Evolutionary conservation across 345 rosid species (phyloP), one percentile per base, ranked within the genome.

Genomic region (Brassica juncea): DNA sequence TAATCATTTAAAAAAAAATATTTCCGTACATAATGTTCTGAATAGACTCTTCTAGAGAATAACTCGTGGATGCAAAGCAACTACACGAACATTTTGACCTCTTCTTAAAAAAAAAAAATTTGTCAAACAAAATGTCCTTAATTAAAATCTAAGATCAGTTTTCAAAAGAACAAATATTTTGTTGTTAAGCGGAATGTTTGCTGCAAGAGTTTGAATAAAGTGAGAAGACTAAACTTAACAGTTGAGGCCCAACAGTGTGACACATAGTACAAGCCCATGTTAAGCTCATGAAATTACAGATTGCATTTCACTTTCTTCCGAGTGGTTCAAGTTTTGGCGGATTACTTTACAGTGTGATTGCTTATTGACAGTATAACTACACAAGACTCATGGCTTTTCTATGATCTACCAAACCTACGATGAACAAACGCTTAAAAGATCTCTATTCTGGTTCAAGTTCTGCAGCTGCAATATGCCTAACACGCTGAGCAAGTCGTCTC

Each of bases 401-500:
- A 32, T 69, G 35, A 80, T 34, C 82, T 74, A 68, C 71, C 60
- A 68, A 62, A 79, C 73, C 69, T 72, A 67, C 82, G 60, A 60
- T 23, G 32, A 73, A 30, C 71, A 74, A 28, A 80, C 76, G 1
- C 47, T 39, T 39, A 19, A 19, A 19, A 19, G 21, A 19, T 14
- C 72, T 84, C 83, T 44, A 84, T 52, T 86, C 86, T 8, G 74
- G 77, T 28, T 76, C 77, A 66, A 77, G 72, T 65, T 86, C 87
- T 31, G 75, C 76, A 30, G 86, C 87, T n/a, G 85, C 91, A 80
- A 86, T 42, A 34, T 72, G 80, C 81, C 97, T 87, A 52, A 86
- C 91, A 10, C 87, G 92, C 80, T 82, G 90, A 70, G 82, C 75
- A 28, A 87, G 88, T 15, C 87, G 86, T 12, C 88, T 75, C 63